These are phyloP conservation scores for Berkeleyomyces rouxiae DNA, from an alignment of 2,329 filamentous ascomycete genomes.

Conservation along the genomic window DNA sequence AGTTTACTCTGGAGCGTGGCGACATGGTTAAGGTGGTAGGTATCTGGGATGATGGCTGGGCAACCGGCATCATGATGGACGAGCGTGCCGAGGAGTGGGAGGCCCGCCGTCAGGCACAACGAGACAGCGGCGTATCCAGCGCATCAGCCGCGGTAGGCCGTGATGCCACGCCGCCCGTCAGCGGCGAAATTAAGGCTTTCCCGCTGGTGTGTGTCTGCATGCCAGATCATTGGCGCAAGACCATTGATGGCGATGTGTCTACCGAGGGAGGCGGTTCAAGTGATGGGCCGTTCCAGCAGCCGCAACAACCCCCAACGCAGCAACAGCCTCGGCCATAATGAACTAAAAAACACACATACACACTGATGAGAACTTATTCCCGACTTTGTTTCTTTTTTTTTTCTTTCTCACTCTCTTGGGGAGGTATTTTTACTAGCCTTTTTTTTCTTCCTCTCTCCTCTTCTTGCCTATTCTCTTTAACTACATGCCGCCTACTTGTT, in stretches of 20 bases:
- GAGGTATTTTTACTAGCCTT: neutral
- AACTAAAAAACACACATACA: neutral
- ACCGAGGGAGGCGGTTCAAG: constrained; percentile 41
- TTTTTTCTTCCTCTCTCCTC: neutral
- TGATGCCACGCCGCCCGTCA: constrained; percentile 43
- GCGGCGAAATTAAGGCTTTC: constrained; percentile 91
- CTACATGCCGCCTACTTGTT: neutral
- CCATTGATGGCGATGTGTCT: constrained; percentile 74
- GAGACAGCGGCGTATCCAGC: constrained; percentile 87
- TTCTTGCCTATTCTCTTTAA: constrained; percentile 2
- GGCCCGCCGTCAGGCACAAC: constrained; percentile 53
- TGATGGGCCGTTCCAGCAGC: constrained; percentile 1
- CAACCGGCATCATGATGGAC: constrained; percentile 70
- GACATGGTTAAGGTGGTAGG: constrained; percentile 97
- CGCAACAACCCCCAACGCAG: neutral
- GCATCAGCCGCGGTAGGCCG: constrained; percentile 37
- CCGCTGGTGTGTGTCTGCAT: constrained; percentile 91
- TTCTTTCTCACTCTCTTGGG: neutral
- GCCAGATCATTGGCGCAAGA: constrained; percentile 91
- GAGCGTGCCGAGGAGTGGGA: constrained; percentile 86
- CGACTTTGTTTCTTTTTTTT: neutral
- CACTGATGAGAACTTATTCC: neutral
- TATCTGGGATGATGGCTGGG: constrained; percentile 99
- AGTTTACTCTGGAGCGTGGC: constrained; percentile 82
- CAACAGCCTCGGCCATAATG: constrained; percentile 1